phyloP scores from a whole-genome alignment of 2,329 filamentous ascomycete genomes.

The Verticillium tricorpus region DNA sequence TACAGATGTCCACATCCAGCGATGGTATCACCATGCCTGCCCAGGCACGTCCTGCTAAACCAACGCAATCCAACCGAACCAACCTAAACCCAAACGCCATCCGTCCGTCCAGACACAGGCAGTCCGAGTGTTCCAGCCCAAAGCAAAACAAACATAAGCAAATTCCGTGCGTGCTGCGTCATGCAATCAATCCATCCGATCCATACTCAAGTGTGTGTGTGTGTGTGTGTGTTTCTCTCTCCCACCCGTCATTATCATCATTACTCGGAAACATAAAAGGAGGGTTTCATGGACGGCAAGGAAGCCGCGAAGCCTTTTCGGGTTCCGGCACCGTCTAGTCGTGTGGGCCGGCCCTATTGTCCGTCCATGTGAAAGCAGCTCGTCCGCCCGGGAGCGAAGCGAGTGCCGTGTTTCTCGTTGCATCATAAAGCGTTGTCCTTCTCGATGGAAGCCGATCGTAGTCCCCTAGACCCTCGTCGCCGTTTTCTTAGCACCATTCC shows the following conservation, averaged over 20 bases:
- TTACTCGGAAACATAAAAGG: neutral
- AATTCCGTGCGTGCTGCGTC: neutral
- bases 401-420: constrained; percentile 10
- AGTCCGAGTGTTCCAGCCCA: neutral
- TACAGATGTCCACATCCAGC: neutral
- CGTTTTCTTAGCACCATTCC: neutral
- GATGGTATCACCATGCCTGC: neutral
- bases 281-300: constrained; percentile 1
- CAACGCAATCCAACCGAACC: neutral
- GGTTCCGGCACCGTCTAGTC: constrained; percentile 1
- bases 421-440: constrained; percentile 15
- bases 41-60: constrained; percentile 1
- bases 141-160: neutral
- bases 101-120: neutral
- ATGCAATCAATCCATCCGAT: neutral
- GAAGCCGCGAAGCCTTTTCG: constrained; percentile 2
- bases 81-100: neutral
- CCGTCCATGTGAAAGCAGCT: neutral
- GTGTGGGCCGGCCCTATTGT: neutral
- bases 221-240: neutral
- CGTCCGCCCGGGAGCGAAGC: neutral
- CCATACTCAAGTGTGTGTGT: neutral
- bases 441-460: neutral
- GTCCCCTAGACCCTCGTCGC: neutral
- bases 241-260: constrained; percentile 2